phyloP scores from a whole-genome alignment of 2,329 filamentous ascomycete species.

The Paradendryphiella salina region DNA sequence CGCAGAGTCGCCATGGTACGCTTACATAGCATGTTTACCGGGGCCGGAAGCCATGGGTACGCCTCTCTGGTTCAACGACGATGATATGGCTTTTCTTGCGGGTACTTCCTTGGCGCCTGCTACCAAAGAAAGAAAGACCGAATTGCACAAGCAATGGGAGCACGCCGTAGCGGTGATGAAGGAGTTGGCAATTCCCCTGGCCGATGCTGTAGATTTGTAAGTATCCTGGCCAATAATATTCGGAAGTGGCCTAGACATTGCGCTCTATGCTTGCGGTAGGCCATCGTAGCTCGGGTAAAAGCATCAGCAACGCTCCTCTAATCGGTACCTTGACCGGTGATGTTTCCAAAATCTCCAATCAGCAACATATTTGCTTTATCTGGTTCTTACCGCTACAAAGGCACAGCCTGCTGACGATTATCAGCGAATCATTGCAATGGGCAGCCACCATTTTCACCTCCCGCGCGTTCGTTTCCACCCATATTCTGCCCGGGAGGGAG shows the following conservation, averaged over 20 bases:
- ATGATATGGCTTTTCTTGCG: constrained; percentile 41
- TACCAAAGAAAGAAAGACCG: constrained; percentile 24
- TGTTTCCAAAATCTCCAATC: neutral
- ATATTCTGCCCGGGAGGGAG: constrained; percentile 34
- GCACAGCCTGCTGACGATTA: constrained; percentile 19
- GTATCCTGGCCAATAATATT: constrained; percentile 11
- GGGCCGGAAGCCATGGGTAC: constrained; percentile 39
- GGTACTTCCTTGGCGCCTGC: constrained; percentile 43
- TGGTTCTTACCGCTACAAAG: neutral
- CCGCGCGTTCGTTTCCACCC: constrained; percentile 54
- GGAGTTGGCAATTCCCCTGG: constrained; percentile 19
- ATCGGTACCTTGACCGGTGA: neutral
- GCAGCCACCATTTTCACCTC: constrained; percentile 58
- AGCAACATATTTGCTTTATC: neutral
- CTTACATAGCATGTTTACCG: constrained; percentile 45
- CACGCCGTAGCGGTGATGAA: constrained; percentile 27
- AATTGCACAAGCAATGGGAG: constrained; percentile 32
- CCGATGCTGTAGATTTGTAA: constrained; percentile 31
- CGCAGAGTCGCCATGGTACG: constrained; percentile 40
- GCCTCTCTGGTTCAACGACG: constrained; percentile 44
- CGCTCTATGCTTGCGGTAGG: neutral
- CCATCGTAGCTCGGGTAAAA: neutral
- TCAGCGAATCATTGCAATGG: constrained; percentile 55
- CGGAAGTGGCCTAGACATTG: neutral
- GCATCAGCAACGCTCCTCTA: neutral